Evolutionary conservation across 129 eudicot genomes (phyloP).

Genomic region (Apium graveolens): DNA sequence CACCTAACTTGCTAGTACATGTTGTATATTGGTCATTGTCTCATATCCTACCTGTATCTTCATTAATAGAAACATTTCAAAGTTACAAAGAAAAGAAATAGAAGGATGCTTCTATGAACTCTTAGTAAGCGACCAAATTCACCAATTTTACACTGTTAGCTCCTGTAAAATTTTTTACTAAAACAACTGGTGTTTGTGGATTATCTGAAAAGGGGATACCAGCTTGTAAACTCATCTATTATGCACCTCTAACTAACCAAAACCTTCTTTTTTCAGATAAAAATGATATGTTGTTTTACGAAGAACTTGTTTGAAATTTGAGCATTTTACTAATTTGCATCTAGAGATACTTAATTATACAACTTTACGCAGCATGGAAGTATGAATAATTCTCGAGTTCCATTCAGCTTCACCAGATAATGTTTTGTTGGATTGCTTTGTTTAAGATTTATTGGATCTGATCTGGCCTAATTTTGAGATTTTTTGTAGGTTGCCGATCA

Average conservation of each 20-base stretch:
- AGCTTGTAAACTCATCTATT: neutral
- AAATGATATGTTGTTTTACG: neutral
- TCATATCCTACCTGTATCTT: neutral
- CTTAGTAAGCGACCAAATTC: neutral
- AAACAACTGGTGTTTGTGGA: neutral
- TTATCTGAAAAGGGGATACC: neutral
- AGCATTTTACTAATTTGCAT: neutral
- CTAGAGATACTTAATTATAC: neutral
- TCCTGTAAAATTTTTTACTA: neutral
- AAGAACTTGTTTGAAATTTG: neutral
- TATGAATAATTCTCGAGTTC: neutral
- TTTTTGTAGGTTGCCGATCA: slow-evolving; percentile 29
- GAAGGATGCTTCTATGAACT: neutral
- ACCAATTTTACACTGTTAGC: neutral
- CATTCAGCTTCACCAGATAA: neutral
- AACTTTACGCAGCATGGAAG: neutral
- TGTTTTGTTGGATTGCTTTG: neutral
- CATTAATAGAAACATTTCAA: neutral
- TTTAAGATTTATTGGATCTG: slow-evolving; percentile 3
- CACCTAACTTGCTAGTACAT: neutral
- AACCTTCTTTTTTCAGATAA: neutral
- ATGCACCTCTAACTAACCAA: neutral
- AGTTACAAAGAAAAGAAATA: neutral
- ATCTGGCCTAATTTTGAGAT: slow-evolving; percentile 1
- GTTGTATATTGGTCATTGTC: neutral